These are phyloP conservation scores for Plasmodium coatneyi DNA, from an alignment of 169 alveolate genomes.

Conservation along the genomic window DNA sequence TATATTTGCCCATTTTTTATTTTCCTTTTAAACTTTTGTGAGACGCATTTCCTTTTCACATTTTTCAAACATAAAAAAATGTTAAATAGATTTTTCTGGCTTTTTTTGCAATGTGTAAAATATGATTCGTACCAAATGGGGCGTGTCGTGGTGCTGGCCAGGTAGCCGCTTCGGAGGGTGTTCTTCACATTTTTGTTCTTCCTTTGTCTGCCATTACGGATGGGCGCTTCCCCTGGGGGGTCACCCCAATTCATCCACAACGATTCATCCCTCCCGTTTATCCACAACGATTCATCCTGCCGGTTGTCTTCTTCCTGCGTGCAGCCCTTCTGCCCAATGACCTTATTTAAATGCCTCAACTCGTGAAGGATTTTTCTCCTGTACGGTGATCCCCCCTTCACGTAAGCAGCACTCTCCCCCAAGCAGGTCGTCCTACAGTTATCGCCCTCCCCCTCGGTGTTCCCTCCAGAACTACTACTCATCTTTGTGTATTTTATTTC, in stretches of 20 bases:
- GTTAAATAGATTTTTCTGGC: conserved; percentile 15
- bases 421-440: not conserved
- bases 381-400: not conserved
- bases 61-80: conserved; percentile 46
- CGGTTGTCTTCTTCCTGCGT: not conserved
- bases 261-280: not conserved
- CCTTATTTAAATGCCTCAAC: not conserved
- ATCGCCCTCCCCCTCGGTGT: not conserved
- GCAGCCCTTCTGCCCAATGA: not conserved
- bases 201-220: not conserved
- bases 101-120: conserved; percentile 12
- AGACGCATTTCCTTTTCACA: not conserved
- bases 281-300: not conserved
- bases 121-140: conserved; percentile 1
- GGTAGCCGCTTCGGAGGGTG: not conserved
- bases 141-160: not conserved
- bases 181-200: not conserved
- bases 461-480: not conserved
- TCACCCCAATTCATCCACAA: not conserved
- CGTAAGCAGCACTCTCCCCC: not conserved
- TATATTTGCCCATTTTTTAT: conserved; percentile 24
- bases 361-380: not conserved
- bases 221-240: not conserved
- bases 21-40: conserved; percentile 32
- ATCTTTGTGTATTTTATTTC: not conserved